Evolutionary conservation across 208 protist genomes (phyloP).

Genomic region (Trypanosoma melophagium): DNA sequence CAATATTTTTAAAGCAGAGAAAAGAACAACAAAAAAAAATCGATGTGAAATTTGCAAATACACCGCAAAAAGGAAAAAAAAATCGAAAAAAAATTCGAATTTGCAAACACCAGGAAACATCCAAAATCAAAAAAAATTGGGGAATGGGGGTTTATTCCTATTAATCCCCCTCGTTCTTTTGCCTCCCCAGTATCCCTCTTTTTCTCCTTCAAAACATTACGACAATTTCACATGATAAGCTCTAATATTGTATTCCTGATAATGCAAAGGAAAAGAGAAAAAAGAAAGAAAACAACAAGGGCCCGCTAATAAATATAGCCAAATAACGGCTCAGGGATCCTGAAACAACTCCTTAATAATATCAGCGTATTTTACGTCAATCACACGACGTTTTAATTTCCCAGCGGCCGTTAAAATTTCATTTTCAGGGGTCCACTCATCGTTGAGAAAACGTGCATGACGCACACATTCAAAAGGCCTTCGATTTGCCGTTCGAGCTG

Average conservation of each 20-base stretch:
- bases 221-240: no score
- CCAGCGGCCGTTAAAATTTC: conserved; percentile 67
- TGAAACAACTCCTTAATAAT: conserved; percentile 67
- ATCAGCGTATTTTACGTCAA: conserved; percentile 63
- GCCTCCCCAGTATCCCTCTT: no score
- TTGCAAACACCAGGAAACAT: no score
- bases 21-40: neutral
- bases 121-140: no score
- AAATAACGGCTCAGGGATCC: neutral
- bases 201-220: no score
- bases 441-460: conserved; percentile 51
- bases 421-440: conserved; percentile 89
- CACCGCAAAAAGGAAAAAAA: no score
- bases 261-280: neutral
- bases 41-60: neutral
- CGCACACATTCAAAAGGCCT: conserved; percentile 74
- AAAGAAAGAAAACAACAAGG: neutral
- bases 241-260: no score
- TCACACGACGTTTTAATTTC: conserved; percentile 68
- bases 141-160: no score
- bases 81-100: no score
- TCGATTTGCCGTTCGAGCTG: conserved; percentile 43
- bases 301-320: neutral
- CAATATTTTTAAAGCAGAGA: neutral
- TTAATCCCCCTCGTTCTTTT: no score